Percentiles rank a stretch among this genome's conserved stretches.
phyloP scores from a whole-genome alignment of 139 green algal genomes.

The Diplosphaera chodatii region DNA sequence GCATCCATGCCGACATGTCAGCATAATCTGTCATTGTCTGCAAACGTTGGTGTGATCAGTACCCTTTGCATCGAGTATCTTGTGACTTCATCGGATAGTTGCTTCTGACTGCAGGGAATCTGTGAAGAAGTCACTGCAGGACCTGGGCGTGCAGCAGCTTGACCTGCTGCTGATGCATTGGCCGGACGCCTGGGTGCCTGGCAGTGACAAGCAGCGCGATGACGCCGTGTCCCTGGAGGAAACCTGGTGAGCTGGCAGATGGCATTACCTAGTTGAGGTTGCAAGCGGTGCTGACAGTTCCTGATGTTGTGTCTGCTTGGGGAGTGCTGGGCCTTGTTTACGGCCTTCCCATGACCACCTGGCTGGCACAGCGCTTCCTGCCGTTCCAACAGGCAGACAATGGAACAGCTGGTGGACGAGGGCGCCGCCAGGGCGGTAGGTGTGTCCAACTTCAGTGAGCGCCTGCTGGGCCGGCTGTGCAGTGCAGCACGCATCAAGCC shows the following conservation, averaged over 20 bases:
- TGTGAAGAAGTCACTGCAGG: slow-evolving; percentile 43
- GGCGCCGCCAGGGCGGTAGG: slow-evolving; percentile 46
- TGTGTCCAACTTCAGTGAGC: slow-evolving; percentile 51
- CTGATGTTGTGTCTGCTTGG: too few species aligned
- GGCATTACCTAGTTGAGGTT: too few species aligned
- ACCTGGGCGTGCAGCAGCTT: slow-evolving; percentile 71
- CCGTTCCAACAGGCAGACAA: slow-evolving; percentile 45
- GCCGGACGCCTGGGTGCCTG: slow-evolving; percentile 61
- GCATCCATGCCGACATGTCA: too few species aligned
- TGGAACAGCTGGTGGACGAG: slow-evolving; percentile 53
- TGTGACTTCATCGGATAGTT: too few species aligned
- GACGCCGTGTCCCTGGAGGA: slow-evolving; percentile 37
- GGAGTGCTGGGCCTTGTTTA: too few species aligned
- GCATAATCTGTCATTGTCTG: too few species aligned
- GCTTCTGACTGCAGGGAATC: slow-evolving; percentile 51
- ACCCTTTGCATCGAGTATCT: too few species aligned
- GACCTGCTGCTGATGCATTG: slow-evolving; percentile 82
- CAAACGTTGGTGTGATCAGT: too few species aligned
- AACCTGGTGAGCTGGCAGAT: slow-evolving; percentile 44
- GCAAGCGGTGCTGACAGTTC: too few species aligned
- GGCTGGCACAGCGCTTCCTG: too few species aligned
- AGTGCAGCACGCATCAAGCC: slow-evolving; percentile 45
- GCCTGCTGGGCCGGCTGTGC: slow-evolving; percentile 63
- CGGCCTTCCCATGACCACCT: too few species aligned
- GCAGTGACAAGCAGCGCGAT: slow-evolving; percentile 31